Conservation (phyloP, 2,329 filamentous ascomycete genomes). For the Fusarium pseudocircinatum region DNA sequence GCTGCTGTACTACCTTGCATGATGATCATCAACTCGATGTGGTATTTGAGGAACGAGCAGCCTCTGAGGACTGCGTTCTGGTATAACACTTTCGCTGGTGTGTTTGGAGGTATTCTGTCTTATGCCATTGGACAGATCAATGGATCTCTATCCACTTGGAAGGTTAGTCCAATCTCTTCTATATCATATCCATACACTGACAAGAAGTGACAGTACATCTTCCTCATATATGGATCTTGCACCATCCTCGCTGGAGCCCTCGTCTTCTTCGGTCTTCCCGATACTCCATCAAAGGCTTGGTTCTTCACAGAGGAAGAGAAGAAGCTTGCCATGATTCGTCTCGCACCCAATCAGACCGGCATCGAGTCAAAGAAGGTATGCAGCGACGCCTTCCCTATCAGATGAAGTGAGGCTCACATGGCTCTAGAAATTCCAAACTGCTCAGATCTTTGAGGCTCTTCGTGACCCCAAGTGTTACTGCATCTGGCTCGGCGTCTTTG, state of each 20-base stretch:
- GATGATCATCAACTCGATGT: constrained; percentile 46
- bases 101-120: constrained; percentile 46
- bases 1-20: constrained; percentile 43
- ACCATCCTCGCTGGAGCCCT: not conserved
- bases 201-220: constrained; percentile 7
- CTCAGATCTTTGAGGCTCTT: constrained; percentile 35
- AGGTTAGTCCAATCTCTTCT: not conserved
- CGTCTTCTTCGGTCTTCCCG: constrained; percentile 1
- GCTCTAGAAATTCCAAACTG: constrained; percentile 20
- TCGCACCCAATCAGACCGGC: not conserved
- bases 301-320: not conserved
- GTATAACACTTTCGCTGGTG: constrained; percentile 46
- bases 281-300: constrained; percentile 8
- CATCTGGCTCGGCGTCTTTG: constrained; percentile 52
- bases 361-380: constrained; percentile 7
- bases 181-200: not conserved
- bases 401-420: not conserved
- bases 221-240: constrained; percentile 39
- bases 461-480: constrained; percentile 38
- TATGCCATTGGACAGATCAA: constrained; percentile 46
- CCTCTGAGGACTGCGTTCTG: constrained; percentile 46
- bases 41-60: constrained; percentile 47
- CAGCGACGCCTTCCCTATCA: accelerated
- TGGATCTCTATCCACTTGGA: constrained; percentile 37
- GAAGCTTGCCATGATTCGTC: not conserved